Base-by-base conservation (phyloP, 768 basidiomycete species). In the Tricholoma bakamatsutake region DNA sequence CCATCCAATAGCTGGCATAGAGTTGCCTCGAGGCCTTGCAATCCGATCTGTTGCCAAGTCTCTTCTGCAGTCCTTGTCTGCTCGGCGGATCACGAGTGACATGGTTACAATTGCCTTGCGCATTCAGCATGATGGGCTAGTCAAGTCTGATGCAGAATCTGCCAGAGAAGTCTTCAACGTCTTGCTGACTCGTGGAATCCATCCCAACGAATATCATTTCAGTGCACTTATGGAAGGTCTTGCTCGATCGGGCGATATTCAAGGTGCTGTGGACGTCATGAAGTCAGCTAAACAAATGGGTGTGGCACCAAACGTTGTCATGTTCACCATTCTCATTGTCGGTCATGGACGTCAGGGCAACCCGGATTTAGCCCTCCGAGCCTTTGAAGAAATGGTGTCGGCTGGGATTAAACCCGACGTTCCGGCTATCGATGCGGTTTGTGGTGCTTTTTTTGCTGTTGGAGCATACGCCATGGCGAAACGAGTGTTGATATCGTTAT, bases 221-320 rank as follows among this genome's bases (percentile, higher is more conserved):
- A 74, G 76, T 30, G 83, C 88, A 52, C 71, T 94, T 56, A 84
- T 94, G 78, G 83, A 89, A 60, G 88, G 87, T n/a, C 85, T 84
- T 61, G 70, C 77, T 15, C 73, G 69, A 3, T 67, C 69, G 1
- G 88, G 88, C n/a, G 76, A 91, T 66, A 71, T 87, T 58, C 63
- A 68, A 12, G 74, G 73, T 17, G 88, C 90, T 24, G 67, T 76
- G 55, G 73, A 75, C 50, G 71, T 84, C 42, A 77, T 94, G 73
- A 70, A 69, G 57, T 69, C 80, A 15, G 80, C 83, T 27, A 62
- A 66, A 39, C 68, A 72, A 39, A 73, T 76, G 4, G 82, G 83
- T 24, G 66, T 87, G 56, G 67, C 73, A 21, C 80, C 84, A 18
- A 83, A 84, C 60, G 76, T 81, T 17, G 78, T 85, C 45, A 82